phyloP scores from a whole-genome alignment of 352 stramenopile genomes.

The Blastocystis sp. region DNA sequence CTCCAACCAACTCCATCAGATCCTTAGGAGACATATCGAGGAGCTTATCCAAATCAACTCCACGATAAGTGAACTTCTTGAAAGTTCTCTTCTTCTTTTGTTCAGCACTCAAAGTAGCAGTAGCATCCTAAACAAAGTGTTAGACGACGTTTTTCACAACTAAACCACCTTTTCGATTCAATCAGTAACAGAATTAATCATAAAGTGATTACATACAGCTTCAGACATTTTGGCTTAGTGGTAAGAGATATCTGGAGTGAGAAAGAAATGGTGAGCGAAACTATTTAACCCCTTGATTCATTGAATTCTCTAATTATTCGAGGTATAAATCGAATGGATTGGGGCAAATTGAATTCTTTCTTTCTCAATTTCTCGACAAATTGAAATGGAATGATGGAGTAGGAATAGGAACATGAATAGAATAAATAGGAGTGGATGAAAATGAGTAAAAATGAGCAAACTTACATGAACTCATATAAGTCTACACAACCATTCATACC shows the following conservation, averaged over 20 bases:
- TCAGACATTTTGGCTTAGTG: constrained; percentile 46
- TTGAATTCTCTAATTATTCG: neutral
- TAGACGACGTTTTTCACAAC: neutral
- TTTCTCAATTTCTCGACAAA: neutral
- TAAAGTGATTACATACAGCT: neutral
- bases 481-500: neutral
- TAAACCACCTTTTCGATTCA: neutral
- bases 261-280: neutral
- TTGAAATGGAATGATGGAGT: neutral
- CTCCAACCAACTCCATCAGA: constrained; percentile 91
- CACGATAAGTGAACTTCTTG: constrained; percentile 99
- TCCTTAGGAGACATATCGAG: constrained; percentile 96
- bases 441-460: neutral
- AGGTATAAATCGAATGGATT: neutral
- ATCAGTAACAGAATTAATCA: neutral
- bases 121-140: neutral
- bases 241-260: constrained; percentile 19
- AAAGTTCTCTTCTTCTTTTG: constrained; percentile 93
- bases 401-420: neutral
- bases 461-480: neutral
- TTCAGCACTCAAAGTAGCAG: constrained; percentile 64
- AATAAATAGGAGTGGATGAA: neutral
- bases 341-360: neutral
- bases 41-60: constrained; percentile 97
- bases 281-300: neutral